These are phyloP conservation scores for Phytophthora idaei DNA, from an alignment of 352 stramenopile genomes.

Conservation along the genomic window DNA sequence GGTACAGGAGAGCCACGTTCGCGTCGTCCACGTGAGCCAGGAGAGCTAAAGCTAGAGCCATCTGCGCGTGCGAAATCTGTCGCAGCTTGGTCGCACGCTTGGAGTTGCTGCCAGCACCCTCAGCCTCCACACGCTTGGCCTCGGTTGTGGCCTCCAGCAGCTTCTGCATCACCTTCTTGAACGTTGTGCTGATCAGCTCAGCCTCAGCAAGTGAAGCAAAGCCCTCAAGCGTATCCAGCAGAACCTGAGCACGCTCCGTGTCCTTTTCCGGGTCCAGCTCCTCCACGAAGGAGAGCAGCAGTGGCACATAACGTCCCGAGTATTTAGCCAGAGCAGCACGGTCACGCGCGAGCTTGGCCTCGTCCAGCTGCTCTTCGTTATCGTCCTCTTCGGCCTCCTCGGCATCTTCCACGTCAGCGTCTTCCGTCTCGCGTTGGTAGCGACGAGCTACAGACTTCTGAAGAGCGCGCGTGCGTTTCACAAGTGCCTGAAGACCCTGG, in stretches of 20 bases:
- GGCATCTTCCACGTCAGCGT: constrained; percentile 45
- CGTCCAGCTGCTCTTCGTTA: constrained; percentile 64
- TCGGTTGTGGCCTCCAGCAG: constrained; percentile 85
- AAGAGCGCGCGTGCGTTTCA: constrained; percentile 72
- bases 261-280: constrained; percentile 83
- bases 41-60: constrained; percentile 80
- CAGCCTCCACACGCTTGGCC: constrained; percentile 64
- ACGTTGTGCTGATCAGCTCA: constrained; percentile 67
- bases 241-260: constrained; percentile 64
- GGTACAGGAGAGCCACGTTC: constrained; percentile 82
- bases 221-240: constrained; percentile 82
- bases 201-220: constrained; percentile 81
- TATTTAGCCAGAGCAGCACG: constrained; percentile 81
- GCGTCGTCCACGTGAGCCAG: constrained; percentile 80
- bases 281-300: constrained; percentile 86
- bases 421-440: constrained; percentile 54
- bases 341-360: constrained; percentile 77
- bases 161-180: constrained; percentile 92
- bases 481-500: constrained; percentile 80
- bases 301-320: constrained; percentile 80
- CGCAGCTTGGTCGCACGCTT: constrained; percentile 64
- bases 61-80: constrained; percentile 73
- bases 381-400: constrained; percentile 44
- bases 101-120: constrained; percentile 39
- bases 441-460: constrained; percentile 41